Evolutionary conservation across 2,329 filamentous ascomycete genomes (phyloP), one percentile per base, ranked within the genome.

Genomic region (Scedosporium dehoogii): DNA sequence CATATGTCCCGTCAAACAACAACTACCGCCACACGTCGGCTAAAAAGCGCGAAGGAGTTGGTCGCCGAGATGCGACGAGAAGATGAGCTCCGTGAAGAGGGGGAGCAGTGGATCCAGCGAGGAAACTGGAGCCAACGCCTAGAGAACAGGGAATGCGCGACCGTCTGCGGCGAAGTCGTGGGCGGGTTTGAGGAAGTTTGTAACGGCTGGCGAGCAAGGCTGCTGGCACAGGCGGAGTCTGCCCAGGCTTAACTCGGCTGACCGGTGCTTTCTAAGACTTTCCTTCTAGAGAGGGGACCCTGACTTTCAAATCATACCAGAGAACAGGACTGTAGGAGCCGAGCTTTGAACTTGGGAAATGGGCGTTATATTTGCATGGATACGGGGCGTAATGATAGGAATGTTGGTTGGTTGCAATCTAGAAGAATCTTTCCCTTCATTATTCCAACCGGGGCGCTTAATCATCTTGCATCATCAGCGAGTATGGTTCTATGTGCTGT

Each of bases 1-100:
- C 93, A 97, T 74, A 96, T 97, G 88, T 92, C 89, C 38, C 87
- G 91, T 12, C 93, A 97, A 74, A 89, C 90, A 1, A 94, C 91
- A 0, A 89, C 86, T 3, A 88, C 89, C 9, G 94, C 93, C 1
- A 87, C 88, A 2, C 81, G 94, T 62, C 84, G 91, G 55, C 78
- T 99, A 60, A 88, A 89, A 67, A 90, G 86, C 42, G 92, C 91
- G 6, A 90, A 88, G 68, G 92, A 96, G 71, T 85, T 96, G 64
- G 88, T 97, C 1, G 85, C 87, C 1, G 93, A 97, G 69, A 87
- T 97, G 78, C 84, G 87, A 66, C 84, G 85, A 63, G 94, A 97
- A 69, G 87, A 91, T 64, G 91, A 96, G 69, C 80, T 87, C 38
- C 85, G 87, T 59, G 91, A 96, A 69, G 87, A 94, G 71, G 92